These are phyloP conservation scores for Juncus effusus DNA, from an alignment of 176 grass and related monocot genomes.

Conservation along the genomic window DNA sequence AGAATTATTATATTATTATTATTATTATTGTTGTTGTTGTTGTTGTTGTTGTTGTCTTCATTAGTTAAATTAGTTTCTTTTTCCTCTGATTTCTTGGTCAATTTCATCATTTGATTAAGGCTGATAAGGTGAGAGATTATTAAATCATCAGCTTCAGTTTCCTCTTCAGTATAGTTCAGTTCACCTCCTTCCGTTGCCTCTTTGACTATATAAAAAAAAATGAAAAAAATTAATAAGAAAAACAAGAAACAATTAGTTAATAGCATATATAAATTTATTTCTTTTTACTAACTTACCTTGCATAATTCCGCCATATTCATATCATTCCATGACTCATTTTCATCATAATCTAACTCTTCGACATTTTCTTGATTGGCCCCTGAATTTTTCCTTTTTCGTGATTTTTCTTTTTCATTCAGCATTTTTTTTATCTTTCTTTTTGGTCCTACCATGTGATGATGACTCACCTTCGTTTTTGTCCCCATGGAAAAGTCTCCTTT, in stretches of 20 bases:
- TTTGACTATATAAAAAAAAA: conserved; percentile 51
- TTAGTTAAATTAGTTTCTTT: conserved; percentile 22
- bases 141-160: conserved; percentile 38
- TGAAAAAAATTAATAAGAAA: conserved; percentile 14
- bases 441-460: conserved; percentile 21
- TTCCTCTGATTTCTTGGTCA: conserved; percentile 10
- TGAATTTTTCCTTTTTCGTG: conserved; percentile 32
- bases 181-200: conserved; percentile 60
- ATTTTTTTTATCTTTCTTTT: conserved; percentile 27
- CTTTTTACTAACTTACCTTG: conserved; percentile 43
- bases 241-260: conserved; percentile 23
- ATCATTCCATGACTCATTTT: conserved; percentile 19
- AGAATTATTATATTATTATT: no score
- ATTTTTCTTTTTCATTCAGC: conserved; percentile 29
- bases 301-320: conserved; percentile 26
- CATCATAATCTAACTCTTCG: conserved; percentile 27
- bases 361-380: conserved; percentile 30
- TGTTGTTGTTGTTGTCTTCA: conserved; percentile 1
- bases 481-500: conserved; percentile 74
- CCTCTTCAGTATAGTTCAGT: conserved; percentile 67
- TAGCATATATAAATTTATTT: background rate
- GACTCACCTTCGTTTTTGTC: conserved; percentile 41
- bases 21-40: no score
- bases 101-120: conserved; percentile 26
- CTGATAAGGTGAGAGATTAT: conserved; percentile 18